Evolutionary conservation across 73 alveolate species (phyloP), one percentile per base, ranked within the genome.

Genomic region (Uronychia setigera): DNA sequence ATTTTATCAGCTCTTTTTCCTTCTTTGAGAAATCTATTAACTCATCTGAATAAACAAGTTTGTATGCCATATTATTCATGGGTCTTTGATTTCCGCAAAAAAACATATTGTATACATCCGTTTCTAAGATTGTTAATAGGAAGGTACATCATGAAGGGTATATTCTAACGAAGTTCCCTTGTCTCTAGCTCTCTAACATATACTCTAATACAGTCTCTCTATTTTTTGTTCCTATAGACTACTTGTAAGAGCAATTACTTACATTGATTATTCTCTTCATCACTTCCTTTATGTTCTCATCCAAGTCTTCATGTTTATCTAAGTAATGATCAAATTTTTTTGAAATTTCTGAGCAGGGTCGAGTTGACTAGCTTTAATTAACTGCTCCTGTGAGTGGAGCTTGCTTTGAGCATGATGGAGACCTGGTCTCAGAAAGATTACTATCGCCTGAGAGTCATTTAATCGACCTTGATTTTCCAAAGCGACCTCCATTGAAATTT

Each of bases 81-180:
- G 67, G 67, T 19, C 67, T 46, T n/a, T n/a, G n/a, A 46, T 11
- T 46, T 19, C 67, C 67, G 19, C 67, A 46, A 19, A 46, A 46
- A 19, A 46, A 46, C 67, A 11, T 46, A 46, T 5, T 11, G 67
- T 46, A 46, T 5, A 46, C n/a, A 19, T 46, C 67, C n/a, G 67
- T 11, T 5, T 46, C 67, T 46, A 19, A 11, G 67, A 19, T 46
- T 5, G 19, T 19, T 29, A 31, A 82, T 26, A 31, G 9, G n/a
- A n/a, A n/a, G 1, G 60, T 82, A 83, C 91, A 30, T 76, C 76
- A 59, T 25, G 27, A 27, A 75, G 91, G 91, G 46, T 25, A 83
- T 26, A 83, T 74, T 46, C 91, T 75, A 19, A 83, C 60, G 77
- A 83, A 83, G 33, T 83, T 83, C 14, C 91, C 85, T 76, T 59